A percentile compares a stretch with the other conserved stretches of the same genome.
Evolutionary conservation across 805 yeast species (phyloP).

Genomic region (Saccharomycopsis synnaedendra): DNA sequence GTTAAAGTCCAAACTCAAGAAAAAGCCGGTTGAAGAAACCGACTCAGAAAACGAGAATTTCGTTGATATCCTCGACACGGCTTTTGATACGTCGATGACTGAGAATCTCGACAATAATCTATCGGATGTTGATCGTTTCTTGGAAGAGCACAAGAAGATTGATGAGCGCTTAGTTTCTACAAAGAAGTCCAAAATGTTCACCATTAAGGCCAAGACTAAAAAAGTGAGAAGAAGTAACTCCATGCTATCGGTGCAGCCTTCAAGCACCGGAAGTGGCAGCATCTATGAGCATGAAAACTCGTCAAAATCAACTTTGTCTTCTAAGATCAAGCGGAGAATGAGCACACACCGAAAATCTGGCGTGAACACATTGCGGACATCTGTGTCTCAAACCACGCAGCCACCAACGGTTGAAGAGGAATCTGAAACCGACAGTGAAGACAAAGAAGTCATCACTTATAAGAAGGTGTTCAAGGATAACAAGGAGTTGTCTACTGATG

Average conservation of each 20-base stretch:
- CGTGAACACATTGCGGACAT: neutral
- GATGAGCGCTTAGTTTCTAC: conserved; percentile 9
- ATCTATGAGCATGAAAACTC: conserved; percentile 7
- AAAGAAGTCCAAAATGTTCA: conserved; percentile 9
- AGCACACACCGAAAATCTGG: conserved; percentile 1
- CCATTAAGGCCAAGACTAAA: conserved; percentile 5
- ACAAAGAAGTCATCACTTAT: conserved; percentile 13
- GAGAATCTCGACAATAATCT: neutral
- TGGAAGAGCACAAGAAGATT: conserved; percentile 13
- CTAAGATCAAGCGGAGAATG: conserved; percentile 7
- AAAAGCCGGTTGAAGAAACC: neutral
- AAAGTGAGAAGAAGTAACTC: conserved; percentile 5
- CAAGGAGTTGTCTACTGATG: conserved; percentile 3
- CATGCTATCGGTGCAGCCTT: neutral
- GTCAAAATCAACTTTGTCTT: conserved; percentile 3
- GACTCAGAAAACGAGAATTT: conserved; percentile 5
- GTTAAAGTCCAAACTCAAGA: neutral
- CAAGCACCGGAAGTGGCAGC: neutral
- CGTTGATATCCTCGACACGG: conserved; percentile 8
- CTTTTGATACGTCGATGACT: neutral
- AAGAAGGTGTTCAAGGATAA: conserved; percentile 12
- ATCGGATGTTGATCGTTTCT: conserved; percentile 6
- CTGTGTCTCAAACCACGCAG: neutral
- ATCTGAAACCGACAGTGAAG: neutral
- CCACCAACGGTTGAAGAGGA: conserved; percentile 7